Percentiles rank a stretch among this genome's conserved stretches.
Conservation (phyloP, 441 rosid genomes). For the Populus hybrid region DNA sequence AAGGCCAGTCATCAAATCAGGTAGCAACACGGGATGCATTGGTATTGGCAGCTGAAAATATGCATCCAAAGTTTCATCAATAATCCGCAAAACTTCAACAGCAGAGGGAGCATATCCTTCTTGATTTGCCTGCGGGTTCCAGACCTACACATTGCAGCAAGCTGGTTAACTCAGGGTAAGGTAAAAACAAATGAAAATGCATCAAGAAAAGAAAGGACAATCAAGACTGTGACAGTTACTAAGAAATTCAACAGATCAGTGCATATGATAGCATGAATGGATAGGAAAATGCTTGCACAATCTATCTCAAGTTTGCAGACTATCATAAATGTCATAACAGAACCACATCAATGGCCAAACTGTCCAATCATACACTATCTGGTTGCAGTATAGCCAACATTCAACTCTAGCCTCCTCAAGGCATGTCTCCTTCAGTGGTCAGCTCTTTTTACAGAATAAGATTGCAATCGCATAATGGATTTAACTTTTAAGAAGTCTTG, state of each 20-base stretch:
- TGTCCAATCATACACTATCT: neutral
- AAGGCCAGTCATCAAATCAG: conserved; percentile 80
- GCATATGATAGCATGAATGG: neutral
- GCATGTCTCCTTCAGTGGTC: neutral
- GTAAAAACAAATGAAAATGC: conserved; percentile 1
- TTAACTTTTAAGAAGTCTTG: neutral
- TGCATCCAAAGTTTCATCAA: conserved; percentile 87
- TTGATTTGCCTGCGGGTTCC: conserved; percentile 64
- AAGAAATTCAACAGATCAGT: neutral
- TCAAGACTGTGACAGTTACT: neutral
- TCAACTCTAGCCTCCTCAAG: neutral
- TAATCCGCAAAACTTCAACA: conserved; percentile 67
- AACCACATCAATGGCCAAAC: neutral
- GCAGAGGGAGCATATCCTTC: conserved; percentile 83
- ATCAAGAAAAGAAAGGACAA: conserved; percentile 3
- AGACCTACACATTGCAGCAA: conserved; percentile 39
- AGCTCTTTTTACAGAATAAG: neutral
- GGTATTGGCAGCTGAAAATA: conserved; percentile 96
- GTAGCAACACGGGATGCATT: conserved; percentile 84
- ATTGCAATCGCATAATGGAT: neutral
- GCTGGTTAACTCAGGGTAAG: conserved; percentile 19
- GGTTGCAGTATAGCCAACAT: neutral
- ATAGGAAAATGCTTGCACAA: neutral
- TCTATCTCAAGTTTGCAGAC: neutral
- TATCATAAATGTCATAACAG: conserved; percentile 6